Percentiles rank a stretch among this genome's conserved stretches.
These are phyloP conservation scores for Talaromyces ruber DNA, from an alignment of 495 filamentous ascomycete genomes.

Conservation along the genomic window DNA sequence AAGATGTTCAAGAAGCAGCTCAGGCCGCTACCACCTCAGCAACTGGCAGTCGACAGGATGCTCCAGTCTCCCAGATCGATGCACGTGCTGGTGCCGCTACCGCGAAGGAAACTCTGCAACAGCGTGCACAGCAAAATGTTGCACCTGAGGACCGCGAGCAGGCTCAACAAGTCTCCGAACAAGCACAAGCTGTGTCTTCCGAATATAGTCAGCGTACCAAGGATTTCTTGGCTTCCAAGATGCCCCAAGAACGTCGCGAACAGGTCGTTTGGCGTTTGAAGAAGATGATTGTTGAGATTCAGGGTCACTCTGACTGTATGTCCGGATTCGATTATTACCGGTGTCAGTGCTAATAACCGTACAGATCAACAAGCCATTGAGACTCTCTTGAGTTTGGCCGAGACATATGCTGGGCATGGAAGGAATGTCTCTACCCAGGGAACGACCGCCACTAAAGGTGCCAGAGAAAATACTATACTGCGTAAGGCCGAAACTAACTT, in stretches of 20 bases:
- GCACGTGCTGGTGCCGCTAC: slow-evolving; percentile 37
- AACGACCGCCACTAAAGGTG: slow-evolving; percentile 58
- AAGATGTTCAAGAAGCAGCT: slow-evolving; percentile 43
- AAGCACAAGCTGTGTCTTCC: slow-evolving; percentile 16
- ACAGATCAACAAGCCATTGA: slow-evolving; percentile 76
- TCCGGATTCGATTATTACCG: background rate
- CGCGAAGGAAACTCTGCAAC: slow-evolving; percentile 41
- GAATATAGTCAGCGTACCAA: slow-evolving; percentile 41
- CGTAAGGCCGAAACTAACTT: slow-evolving; percentile 69
- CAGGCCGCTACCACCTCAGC: slow-evolving; percentile 48
- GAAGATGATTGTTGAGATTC: slow-evolving; percentile 96
- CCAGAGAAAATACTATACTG: slow-evolving; percentile 51
- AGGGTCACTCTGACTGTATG: slow-evolving; percentile 83
- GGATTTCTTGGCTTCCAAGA: slow-evolving; percentile 71
- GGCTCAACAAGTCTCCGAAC: slow-evolving; percentile 39
- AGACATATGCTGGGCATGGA: slow-evolving; percentile 74
- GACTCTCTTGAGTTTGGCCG: slow-evolving; percentile 73
- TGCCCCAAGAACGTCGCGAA: slow-evolving; percentile 90
- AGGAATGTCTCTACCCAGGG: slow-evolving; percentile 55
- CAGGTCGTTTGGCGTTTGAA: slow-evolving; percentile 89
- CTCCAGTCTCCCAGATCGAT: slow-evolving; percentile 42
- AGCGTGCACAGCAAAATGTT: slow-evolving; percentile 40
- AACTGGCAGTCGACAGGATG: slow-evolving; percentile 33
- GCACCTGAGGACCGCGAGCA: slow-evolving; percentile 36
- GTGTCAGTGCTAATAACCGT: slow-evolving; percentile 7